Conservation (phyloP, 2,329 filamentous ascomycete species). For the Orbilia brochopaga region DNA sequence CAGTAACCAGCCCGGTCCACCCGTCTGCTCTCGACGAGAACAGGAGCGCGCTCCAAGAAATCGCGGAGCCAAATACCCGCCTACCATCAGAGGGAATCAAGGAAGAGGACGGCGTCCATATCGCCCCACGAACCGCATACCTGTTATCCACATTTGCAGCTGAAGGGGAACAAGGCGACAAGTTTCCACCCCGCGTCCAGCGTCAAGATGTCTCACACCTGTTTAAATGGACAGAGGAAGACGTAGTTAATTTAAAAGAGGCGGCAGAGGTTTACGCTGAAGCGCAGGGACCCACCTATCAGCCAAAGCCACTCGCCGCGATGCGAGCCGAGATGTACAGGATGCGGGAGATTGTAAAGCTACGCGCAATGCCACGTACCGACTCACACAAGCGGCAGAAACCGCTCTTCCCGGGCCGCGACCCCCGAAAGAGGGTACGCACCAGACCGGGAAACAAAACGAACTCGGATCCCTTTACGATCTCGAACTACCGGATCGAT, state of each 20-base stretch:
- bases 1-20: background rate
- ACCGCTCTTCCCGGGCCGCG: no score
- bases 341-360: background rate
- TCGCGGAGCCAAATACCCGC: constrained; percentile 14
- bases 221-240: no score
- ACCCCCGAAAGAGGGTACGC: background rate
- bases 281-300: no score
- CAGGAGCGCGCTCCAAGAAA: constrained; percentile 29
- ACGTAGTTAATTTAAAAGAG: no score
- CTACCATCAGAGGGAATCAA: background rate
- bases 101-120: background rate
- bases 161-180: background rate
- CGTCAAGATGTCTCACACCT: no score
- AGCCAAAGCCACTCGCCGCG: background rate
- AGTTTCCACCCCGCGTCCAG: background rate
- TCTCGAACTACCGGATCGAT: constrained; percentile 73
- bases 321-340: background rate
- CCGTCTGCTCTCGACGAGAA: background rate
- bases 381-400: no score
- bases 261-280: no score
- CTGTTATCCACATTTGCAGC: background rate
- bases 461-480: background rate
- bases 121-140: no score
- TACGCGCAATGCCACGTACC: no score
- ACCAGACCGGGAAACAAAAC: constrained; percentile 2